A percentile compares a stretch with the other conserved stretches of the same genome.
Conservation (phyloP, 148 eudicot species). For the Drosera capensis region DNA sequence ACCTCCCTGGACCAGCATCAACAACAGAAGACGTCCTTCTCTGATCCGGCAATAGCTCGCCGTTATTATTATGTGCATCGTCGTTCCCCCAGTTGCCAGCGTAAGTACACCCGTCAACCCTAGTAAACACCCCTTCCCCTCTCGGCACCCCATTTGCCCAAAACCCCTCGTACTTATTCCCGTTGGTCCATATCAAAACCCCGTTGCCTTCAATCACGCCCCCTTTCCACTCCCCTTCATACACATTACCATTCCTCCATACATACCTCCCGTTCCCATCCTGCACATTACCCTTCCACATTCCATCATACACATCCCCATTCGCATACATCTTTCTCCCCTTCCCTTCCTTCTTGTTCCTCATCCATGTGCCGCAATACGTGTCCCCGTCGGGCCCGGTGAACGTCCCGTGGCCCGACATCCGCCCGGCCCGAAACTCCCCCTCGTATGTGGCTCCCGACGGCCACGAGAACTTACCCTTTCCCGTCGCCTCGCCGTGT, state of each 20-base stretch:
- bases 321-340: conserved; percentile 27
- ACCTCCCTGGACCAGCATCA: conserved; percentile 8
- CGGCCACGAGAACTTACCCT: conserved; percentile 32
- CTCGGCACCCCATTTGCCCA: conserved; percentile 27
- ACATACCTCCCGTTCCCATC: conserved; percentile 26
- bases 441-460: conserved; percentile 37
- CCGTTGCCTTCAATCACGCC: conserved; percentile 32
- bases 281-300: conserved; percentile 22
- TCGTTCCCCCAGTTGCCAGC: conserved; percentile 32
- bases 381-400: conserved; percentile 30
- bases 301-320: conserved; percentile 24
- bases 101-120: conserved; percentile 27
- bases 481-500: conserved; percentile 23
- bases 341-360: conserved; percentile 19
- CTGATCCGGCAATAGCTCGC: background rate
- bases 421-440: conserved; percentile 17
- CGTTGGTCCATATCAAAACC: conserved; percentile 30
- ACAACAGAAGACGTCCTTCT: conserved; percentile 8
- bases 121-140: conserved; percentile 22
- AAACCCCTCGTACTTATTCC: conserved; percentile 24
- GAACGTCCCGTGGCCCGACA: conserved; percentile 27
- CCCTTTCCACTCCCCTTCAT: conserved; percentile 21
- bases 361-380: conserved; percentile 20
- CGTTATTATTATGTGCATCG: background rate
- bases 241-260: conserved; percentile 33